Evolutionary conservation across 2,329 filamentous ascomycete genomes (phyloP).

Genomic region (Westerdykella sp.): DNA sequence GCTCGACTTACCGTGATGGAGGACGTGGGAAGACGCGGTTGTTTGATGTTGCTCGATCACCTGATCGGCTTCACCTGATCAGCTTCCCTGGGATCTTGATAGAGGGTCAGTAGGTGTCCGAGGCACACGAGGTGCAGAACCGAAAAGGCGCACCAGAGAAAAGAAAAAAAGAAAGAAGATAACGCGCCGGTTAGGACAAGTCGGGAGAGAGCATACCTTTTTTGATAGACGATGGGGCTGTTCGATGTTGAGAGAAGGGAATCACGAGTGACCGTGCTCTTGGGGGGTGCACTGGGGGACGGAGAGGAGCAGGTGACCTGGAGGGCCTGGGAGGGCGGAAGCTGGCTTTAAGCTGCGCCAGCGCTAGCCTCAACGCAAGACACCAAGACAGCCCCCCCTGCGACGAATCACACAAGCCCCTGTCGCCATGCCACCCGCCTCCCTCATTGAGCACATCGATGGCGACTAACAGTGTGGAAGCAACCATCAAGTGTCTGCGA

Average conservation of each 20-base stretch:
- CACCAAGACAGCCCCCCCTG: not conserved
- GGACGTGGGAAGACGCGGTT: too few species aligned
- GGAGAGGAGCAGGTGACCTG: not conserved
- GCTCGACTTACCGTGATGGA: not conserved
- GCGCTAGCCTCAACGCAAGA: not conserved
- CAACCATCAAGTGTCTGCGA: too few species aligned
- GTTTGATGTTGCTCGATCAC: not conserved
- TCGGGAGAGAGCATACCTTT: not conserved
- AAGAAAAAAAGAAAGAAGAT: not conserved
- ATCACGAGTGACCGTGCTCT: not conserved
- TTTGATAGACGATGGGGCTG: not conserved
- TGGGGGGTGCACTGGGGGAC: not conserved
- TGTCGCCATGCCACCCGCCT: not conserved
- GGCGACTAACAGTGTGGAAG: too few species aligned
- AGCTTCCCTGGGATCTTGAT: not conserved
- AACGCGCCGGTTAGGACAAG: not conserved
- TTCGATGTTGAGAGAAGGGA: not conserved
- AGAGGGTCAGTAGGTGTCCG: too few species aligned
- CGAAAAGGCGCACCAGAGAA: too few species aligned
- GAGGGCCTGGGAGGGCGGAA: not conserved
- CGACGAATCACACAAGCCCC: not conserved
- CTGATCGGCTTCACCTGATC: constrained; percentile 1
- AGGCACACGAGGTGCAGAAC: too few species aligned
- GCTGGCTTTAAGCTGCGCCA: not conserved
- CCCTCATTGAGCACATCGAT: too few species aligned